Base-by-base conservation (phyloP, 768 basidiomycete genomes). In the Suillus plorans region DNA sequence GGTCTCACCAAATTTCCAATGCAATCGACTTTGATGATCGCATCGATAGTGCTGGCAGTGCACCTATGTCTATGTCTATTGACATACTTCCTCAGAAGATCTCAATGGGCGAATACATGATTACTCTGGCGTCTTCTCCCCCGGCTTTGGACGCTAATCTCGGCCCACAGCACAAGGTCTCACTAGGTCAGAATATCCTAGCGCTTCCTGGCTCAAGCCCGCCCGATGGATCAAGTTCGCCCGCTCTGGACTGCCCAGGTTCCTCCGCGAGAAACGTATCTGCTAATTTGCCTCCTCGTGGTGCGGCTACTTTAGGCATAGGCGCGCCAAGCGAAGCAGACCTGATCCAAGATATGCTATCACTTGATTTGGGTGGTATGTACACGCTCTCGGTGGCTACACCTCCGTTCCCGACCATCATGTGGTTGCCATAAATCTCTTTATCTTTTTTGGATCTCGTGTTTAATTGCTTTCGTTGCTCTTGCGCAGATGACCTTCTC, bases 351-450 rank as follows among this genome's bases (percentile, higher is more conserved):
- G 72, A 62, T 6, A 36, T 77, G 25, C 49, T 41, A 18, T 76
- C 68, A 14, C 70, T 76, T 67, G 64, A 55, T 49, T 64, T 77
- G 2, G 25, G 67, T n/a, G 75, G 75, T 76, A 70, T 64, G 75
- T 77, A 8, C 65, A 36, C 42, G 7, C 58, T 59, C 41, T 42
- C 10, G 58, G 41, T 42, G 41, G 41, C 58, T 18, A 28, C 14
- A 41, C 25, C 22, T 39, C 41, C 39, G 41, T 59, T 42, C 25
- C 25, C 28, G 37, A 39, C 18, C 36, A 25, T 50, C 37, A 12
- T 18, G 20, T 28, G 36, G n/a, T 41, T 22, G 49, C 14, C 62
- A 45, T 64, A 22, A 47, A 56, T 62, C 28, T 34, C 58, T 61
- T 42, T 58, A 50, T 47, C 1, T 53, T 41, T 42, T 13, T 36